Percentiles rank a stretch among this genome's conserved stretches.
Conservation (phyloP, 164 flowering plant genomes). For the Umbilicus rupestris region DNA sequence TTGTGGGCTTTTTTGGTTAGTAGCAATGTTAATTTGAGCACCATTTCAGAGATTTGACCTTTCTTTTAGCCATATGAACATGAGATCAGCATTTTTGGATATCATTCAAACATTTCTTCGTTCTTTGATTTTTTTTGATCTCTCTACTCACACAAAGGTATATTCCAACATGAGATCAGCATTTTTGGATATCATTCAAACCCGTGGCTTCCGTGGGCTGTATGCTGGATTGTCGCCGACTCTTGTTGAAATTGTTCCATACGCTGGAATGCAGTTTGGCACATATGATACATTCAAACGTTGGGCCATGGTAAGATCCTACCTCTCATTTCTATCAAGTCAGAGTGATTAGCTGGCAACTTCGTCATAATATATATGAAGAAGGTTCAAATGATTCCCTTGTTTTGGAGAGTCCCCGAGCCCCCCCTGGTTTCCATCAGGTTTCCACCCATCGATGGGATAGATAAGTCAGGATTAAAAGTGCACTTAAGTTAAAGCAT, state of each 20-base stretch:
- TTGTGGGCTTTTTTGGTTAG: not conserved
- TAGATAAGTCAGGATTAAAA: no score
- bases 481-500: no score
- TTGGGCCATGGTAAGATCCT: slow-evolving; percentile 66
- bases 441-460: no score
- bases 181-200: slow-evolving; percentile 47
- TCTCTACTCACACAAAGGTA: not conserved
- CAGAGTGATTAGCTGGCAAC: not conserved
- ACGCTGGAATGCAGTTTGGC: slow-evolving; percentile 96
- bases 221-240: slow-evolving; percentile 95
- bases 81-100: not conserved
- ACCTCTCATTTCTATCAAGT: not conserved
- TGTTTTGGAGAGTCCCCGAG: no score
- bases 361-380: no score
- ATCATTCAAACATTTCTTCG: not conserved
- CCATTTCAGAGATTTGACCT: not conserved
- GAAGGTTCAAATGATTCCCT: no score
- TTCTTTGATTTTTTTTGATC: not conserved
- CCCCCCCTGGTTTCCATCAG: no score
- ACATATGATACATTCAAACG: slow-evolving; percentile 94
- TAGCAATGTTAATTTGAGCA: not conserved
- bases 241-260: slow-evolving; percentile 90
- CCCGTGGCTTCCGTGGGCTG: slow-evolving; percentile 75
- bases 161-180: slow-evolving; percentile 55
- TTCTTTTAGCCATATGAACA: not conserved